Conservation (phyloP, 2,329 filamentous ascomycete genomes). For the Cucurbitaria berberidis region DNA sequence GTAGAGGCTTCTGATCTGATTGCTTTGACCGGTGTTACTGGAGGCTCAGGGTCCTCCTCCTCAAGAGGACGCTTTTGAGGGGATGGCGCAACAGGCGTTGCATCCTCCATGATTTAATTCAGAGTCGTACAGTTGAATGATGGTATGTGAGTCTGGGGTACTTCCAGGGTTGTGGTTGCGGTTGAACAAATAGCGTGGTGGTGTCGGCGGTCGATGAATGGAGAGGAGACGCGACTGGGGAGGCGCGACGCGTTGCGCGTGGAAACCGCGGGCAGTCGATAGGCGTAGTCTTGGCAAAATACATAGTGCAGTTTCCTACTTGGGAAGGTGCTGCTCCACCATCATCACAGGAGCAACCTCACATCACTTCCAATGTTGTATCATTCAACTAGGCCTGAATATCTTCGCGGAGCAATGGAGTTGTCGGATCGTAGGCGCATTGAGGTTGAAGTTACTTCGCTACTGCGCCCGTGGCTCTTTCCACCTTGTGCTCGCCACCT, state of each 20-base stretch:
- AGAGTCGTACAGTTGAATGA: too few relatives aligned
- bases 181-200: conserved; percentile 10
- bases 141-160: not conserved
- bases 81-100: conserved; percentile 20
- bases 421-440: not conserved
- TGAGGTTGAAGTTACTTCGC: not conserved
- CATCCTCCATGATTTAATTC: conserved; percentile 36
- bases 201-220: conserved; percentile 16
- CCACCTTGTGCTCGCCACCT: not conserved
- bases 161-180: conserved; percentile 3
- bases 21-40: conserved; percentile 35
- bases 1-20: conserved; percentile 37
- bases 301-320: conserved; percentile 23
- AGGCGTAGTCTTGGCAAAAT: conserved; percentile 12
- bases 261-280: conserved; percentile 20
- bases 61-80: conserved; percentile 44
- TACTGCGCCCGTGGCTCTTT: not conserved
- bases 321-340: conserved; percentile 17
- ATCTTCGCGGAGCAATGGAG: not conserved
- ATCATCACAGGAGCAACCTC: not conserved
- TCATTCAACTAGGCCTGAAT: not conserved
- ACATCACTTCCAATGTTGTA: not conserved
- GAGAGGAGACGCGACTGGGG: conserved; percentile 31
- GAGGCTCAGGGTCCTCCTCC: conserved; percentile 36
- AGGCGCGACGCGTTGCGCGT: conserved; percentile 38